phyloP scores from a whole-genome alignment of 2,329 filamentous ascomycete genomes.

The Fusarium acutatum region DNA sequence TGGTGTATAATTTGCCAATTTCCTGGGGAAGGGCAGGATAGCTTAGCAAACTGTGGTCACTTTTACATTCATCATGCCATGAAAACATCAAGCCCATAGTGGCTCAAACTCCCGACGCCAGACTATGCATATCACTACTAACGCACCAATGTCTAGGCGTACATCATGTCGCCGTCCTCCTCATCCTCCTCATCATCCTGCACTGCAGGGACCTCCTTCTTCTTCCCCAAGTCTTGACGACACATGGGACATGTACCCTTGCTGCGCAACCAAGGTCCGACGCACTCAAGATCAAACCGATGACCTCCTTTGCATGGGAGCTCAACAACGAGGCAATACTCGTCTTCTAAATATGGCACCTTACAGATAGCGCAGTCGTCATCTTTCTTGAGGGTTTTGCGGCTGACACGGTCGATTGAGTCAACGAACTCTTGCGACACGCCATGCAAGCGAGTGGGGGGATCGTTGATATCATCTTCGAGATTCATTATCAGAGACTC shows the following conservation, averaged over 20 bases:
- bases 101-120: slow-evolving; percentile 43
- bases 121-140: slow-evolving; percentile 28
- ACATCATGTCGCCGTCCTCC: slow-evolving; percentile 61
- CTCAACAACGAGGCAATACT: slow-evolving; percentile 70
- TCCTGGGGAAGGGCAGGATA: not conserved
- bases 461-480: slow-evolving; percentile 60
- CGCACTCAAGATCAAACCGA: slow-evolving; percentile 72
- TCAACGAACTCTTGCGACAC: slow-evolving; percentile 69
- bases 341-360: slow-evolving; percentile 68
- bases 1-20: not conserved
- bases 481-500: slow-evolving; percentile 57
- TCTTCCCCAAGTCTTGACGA: slow-evolving; percentile 66
- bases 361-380: slow-evolving; percentile 71
- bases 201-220: slow-evolving; percentile 55
- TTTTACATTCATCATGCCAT: slow-evolving; percentile 2
- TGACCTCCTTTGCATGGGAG: slow-evolving; percentile 68
- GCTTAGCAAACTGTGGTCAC: not conserved
- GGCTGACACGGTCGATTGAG: slow-evolving; percentile 64
- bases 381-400: slow-evolving; percentile 58
- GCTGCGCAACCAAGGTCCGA: slow-evolving; percentile 70
- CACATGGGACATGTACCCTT: slow-evolving; percentile 73
- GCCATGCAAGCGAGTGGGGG: slow-evolving; percentile 61
- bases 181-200: slow-evolving; percentile 62
- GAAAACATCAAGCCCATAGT: slow-evolving; percentile 17
- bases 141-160: slow-evolving; percentile 40